Percentiles rank a stretch among this genome's conserved stretches.
Conservation (phyloP, 164 flowering plant genomes). For the Magnolia kwangsiensis region DNA sequence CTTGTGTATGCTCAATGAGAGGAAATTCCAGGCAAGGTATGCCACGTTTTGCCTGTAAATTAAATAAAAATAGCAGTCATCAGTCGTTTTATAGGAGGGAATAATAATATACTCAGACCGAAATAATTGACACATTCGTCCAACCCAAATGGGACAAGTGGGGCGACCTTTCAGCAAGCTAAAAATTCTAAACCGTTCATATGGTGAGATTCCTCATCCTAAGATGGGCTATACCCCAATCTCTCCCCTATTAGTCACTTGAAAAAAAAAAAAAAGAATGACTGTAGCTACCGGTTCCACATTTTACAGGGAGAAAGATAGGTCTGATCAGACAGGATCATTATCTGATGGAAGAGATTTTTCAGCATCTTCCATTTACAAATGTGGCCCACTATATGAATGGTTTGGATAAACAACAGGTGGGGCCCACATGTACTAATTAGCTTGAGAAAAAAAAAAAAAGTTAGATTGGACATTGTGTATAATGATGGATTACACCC, state of each 20-base stretch:
- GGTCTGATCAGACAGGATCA: background rate
- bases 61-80: background rate
- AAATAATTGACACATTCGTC: background rate
- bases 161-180: background rate
- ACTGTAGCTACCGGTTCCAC: background rate
- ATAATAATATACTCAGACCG: background rate
- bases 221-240: background rate
- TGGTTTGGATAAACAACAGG: background rate
- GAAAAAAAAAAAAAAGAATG: background rate
- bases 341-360: background rate
- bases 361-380: background rate
- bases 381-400: background rate
- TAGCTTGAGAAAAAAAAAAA: background rate
- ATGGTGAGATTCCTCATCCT: background rate
- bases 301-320: background rate
- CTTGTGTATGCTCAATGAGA: conserved; percentile 73
- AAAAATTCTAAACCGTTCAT: background rate
- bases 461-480: background rate
- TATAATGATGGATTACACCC: too few relatives aligned
- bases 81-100: background rate
- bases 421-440: background rate
- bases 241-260: background rate
- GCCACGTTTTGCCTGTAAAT: conserved; percentile 60
- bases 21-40: conserved; percentile 86
- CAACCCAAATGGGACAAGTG: background rate